phyloP scores from a whole-genome alignment of 2,329 filamentous ascomycete genomes.

The Cercospora brassicicola region DNA sequence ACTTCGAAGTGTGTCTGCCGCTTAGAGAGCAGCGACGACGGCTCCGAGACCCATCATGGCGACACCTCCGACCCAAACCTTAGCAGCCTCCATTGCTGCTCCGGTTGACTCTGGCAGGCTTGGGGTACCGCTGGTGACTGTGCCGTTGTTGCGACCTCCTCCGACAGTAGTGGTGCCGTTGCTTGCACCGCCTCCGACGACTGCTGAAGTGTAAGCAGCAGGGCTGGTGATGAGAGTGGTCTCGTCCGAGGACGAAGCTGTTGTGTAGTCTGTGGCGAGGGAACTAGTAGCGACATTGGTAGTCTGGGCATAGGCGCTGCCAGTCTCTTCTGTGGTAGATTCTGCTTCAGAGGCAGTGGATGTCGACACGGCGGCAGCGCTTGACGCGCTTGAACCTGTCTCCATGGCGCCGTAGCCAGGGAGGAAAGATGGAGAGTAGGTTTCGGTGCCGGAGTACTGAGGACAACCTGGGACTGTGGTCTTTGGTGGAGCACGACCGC shows the following conservation, averaged over 20 bases:
- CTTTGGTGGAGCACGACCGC: slow-evolving; percentile 63
- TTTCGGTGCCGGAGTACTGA: slow-evolving; percentile 57
- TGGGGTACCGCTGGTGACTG: neutral
- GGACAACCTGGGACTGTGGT: slow-evolving; percentile 62
- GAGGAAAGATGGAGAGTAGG: slow-evolving; percentile 56
- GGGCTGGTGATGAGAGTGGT: slow-evolving; percentile 3
- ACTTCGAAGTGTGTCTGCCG: neutral
- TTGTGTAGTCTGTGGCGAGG: neutral
- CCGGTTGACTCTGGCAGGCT: neutral
- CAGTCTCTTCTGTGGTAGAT: neutral
- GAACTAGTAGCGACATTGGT: neutral
- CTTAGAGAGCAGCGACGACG: slow-evolving; percentile 23
- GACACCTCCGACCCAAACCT: slow-evolving; percentile 50
- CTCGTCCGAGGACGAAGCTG: neutral
- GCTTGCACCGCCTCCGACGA: neutral
- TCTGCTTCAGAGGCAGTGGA: neutral
- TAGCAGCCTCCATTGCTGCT: slow-evolving; percentile 39
- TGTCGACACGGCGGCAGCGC: neutral
- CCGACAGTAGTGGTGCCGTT: neutral
- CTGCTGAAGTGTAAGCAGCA: neutral
- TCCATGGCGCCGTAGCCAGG: slow-evolving; percentile 33
- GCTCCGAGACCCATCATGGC: slow-evolving; percentile 39
- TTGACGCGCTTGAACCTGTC: slow-evolving; percentile 9
- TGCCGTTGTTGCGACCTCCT: neutral
- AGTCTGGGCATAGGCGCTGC: slow-evolving; percentile 1